These are phyloP conservation scores for Fusarium nurragi DNA, from an alignment of 2,329 filamentous ascomycete genomes.

Conservation along the genomic window DNA sequence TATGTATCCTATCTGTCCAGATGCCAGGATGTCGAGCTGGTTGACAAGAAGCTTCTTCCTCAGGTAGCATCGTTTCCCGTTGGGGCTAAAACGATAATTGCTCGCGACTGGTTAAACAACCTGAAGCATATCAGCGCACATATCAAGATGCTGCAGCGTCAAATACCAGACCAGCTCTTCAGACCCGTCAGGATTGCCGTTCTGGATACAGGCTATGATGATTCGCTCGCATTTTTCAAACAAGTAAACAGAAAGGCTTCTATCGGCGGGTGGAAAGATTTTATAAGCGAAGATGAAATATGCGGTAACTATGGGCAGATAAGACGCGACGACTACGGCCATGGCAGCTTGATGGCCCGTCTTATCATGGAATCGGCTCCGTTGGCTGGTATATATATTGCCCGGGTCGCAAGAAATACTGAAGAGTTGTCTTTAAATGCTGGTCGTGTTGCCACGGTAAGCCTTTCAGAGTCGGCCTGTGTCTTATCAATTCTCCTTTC, in stretches of 20 bases:
- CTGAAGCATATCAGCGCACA: background rate
- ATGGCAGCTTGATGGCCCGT: background rate
- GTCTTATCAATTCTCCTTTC: too few relatives aligned
- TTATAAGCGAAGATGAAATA: rapidly evolving
- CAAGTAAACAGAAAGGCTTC: rapidly evolving
- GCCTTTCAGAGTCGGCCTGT: too few relatives aligned
- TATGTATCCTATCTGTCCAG: background rate
- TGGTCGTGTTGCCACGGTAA: background rate
- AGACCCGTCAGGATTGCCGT: background rate
- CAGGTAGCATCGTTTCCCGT: rapidly evolving
- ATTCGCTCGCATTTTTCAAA: background rate
- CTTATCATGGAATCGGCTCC: background rate
- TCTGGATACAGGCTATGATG: background rate
- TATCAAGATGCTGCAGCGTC: rapidly evolving
- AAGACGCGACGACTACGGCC: background rate
- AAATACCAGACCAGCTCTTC: background rate
- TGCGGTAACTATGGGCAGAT: too few relatives aligned
- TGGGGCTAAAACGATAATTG: rapidly evolving
- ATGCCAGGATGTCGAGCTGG: background rate
- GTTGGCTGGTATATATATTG: background rate
- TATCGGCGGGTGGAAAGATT: rapidly evolving
- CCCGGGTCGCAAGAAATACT: background rate
- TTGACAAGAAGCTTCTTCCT: rapidly evolving
- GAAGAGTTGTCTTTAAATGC: rapidly evolving
- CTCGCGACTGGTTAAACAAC: background rate